Conservation (phyloP, 495 filamentous ascomycete genomes). For the Hamigera avellanea region DNA sequence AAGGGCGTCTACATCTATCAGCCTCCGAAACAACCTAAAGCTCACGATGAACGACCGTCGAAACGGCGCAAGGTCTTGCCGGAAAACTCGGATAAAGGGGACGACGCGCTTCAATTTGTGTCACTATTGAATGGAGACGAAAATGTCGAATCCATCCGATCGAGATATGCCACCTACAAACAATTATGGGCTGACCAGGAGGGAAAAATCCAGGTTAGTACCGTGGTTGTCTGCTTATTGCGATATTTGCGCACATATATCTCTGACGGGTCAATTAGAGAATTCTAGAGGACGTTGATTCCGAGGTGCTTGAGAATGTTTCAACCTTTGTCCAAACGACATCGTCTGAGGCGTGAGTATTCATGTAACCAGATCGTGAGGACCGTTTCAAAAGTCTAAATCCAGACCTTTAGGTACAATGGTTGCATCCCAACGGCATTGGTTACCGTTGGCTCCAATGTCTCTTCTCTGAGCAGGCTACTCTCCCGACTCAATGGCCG, state of each 20-base stretch:
- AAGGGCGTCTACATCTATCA: slow-evolving; percentile 68
- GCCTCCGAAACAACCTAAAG: slow-evolving; percentile 28
- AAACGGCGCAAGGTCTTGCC: slow-evolving; percentile 50
- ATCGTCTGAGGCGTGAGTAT: slow-evolving; percentile 30
- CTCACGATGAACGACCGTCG: slow-evolving; percentile 36
- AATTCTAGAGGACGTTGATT: slow-evolving; percentile 30
- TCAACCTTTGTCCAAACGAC: slow-evolving; percentile 48
- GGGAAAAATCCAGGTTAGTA: slow-evolving; percentile 51
- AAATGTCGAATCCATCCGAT: slow-evolving; percentile 30
- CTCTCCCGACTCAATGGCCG: slow-evolving; percentile 52
- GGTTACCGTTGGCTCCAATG: slow-evolving; percentile 77
- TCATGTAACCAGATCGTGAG: neutral
- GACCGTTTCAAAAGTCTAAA: slow-evolving; percentile 6
- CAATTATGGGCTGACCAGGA: slow-evolving; percentile 58
- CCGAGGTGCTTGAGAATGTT: slow-evolving; percentile 55
- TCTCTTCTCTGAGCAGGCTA: slow-evolving; percentile 62
- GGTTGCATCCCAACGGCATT: slow-evolving; percentile 64
- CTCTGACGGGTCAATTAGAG: slow-evolving; percentile 11
- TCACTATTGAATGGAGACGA: slow-evolving; percentile 54
- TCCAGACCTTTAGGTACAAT: slow-evolving; percentile 18
- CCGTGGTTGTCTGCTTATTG: neutral
- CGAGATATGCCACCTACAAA: slow-evolving; percentile 52
- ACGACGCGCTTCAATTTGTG: slow-evolving; percentile 34
- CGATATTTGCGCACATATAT: neutral
- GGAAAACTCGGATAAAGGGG: slow-evolving; percentile 9